Percentiles rank a stretch among this genome's conserved stretches.
Conservation (phyloP, 768 basidiomycete species). For the Epithele typhae region DNA sequence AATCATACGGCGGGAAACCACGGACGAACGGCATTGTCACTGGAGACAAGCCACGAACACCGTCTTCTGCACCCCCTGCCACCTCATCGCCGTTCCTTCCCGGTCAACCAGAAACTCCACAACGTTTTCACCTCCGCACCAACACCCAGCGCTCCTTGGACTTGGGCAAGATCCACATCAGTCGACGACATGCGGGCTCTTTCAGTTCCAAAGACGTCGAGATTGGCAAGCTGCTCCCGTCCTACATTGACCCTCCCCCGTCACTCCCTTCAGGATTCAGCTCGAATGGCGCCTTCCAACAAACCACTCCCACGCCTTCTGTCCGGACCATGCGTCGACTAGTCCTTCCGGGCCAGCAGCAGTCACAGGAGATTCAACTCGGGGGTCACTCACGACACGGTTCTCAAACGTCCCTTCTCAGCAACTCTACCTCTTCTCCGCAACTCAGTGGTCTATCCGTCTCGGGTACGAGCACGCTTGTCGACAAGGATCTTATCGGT, state of each 20-base stretch:
- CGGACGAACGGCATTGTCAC: conserved; percentile 7
- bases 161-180: conserved; percentile 46
- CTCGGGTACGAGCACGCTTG: conserved; percentile 52
- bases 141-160: conserved; percentile 21
- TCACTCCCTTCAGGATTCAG: conserved; percentile 44
- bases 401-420: conserved; percentile 39
- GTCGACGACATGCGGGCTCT: conserved; percentile 87
- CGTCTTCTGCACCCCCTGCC: conserved; percentile 24
- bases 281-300: conserved; percentile 4
- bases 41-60: conserved; percentile 14
- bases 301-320: conserved; percentile 22
- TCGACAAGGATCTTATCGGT: conserved; percentile 76
- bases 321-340: conserved; percentile 23
- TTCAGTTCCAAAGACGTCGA: conserved; percentile 92
- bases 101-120: conserved; percentile 14
- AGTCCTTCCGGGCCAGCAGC: conserved; percentile 12
- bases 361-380: conserved; percentile 23
- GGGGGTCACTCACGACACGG: conserved; percentile 39
- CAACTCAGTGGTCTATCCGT: conserved; percentile 45
- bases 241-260: conserved; percentile 42
- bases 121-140: conserved; percentile 25
- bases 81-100: conserved; percentile 27
- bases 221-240: conserved; percentile 75
- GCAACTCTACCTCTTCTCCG: conserved; percentile 36
- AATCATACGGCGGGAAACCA: conserved; percentile 20